Conservation (phyloP, 2,329 filamentous ascomycete species). For the Ophiostoma sp. region DNA sequence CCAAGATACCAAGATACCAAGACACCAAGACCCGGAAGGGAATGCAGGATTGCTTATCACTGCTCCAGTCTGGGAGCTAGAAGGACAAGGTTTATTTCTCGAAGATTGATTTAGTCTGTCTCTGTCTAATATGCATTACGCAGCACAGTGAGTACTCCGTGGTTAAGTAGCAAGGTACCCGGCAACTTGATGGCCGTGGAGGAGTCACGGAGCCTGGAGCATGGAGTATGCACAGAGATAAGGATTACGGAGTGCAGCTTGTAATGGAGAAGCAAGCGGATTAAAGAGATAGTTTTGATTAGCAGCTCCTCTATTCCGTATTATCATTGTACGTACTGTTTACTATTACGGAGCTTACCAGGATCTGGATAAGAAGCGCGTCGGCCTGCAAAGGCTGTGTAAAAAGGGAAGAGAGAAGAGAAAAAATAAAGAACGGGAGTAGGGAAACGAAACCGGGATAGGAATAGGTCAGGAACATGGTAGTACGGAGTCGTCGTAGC, state of each 20-base stretch:
- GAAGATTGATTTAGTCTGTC: not conserved
- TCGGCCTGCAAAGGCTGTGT: not conserved
- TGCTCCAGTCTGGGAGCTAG: constrained; percentile 10
- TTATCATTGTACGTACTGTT: not conserved
- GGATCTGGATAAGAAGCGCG: constrained; percentile 1
- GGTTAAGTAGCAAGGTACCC: too few species aligned
- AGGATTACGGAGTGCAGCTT: not conserved
- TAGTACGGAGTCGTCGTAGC: not conserved
- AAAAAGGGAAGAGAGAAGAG: not conserved
- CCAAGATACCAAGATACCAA: not conserved
- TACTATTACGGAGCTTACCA: not conserved
- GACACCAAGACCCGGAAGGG: not conserved
- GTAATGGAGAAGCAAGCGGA: not conserved
- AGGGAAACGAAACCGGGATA: not conserved
- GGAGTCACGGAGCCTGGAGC: not conserved
- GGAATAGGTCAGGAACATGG: constrained; percentile 1
- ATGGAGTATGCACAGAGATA: not conserved
- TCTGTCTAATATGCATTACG: not conserved
- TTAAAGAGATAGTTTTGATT: not conserved
- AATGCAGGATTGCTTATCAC: not conserved
- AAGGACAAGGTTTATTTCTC: constrained; percentile 1
- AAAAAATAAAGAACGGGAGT: not conserved
- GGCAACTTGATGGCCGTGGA: not conserved
- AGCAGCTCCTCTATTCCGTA: not conserved
- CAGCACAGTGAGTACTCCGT: not conserved